Evolutionary conservation across 495 filamentous ascomycete species (phyloP).

Genomic region (Pyrenula aspistea): DNA sequence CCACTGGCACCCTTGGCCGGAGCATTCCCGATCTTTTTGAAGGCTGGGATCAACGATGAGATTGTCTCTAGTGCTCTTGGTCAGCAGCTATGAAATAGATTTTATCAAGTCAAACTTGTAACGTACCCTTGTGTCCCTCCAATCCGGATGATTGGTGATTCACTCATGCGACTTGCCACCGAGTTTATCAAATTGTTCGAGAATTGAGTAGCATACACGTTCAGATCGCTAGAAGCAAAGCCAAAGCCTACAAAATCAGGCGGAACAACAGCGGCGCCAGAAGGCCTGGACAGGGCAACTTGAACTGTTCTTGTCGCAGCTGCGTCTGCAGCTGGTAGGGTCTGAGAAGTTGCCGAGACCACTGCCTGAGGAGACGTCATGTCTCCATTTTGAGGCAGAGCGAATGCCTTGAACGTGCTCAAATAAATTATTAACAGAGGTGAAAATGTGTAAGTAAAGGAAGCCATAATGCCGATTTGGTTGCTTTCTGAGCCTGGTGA

Average conservation of each 20-base stretch:
- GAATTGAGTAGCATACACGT: slow-evolving; percentile 9
- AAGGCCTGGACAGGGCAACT: not conserved
- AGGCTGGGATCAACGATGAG: slow-evolving; percentile 6
- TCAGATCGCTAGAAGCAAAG: slow-evolving; percentile 10
- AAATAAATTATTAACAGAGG: no score
- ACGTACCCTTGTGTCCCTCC: slow-evolving; percentile 9
- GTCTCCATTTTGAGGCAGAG: no score
- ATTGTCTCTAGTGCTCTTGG: slow-evolving; percentile 5
- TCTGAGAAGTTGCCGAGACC: no score
- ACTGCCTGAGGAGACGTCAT: no score
- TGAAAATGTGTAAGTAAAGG: no score
- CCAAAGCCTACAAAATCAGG: slow-evolving; percentile 16
- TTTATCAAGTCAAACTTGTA: no score
- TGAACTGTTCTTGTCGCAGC: not conserved
- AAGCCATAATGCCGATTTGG: no score
- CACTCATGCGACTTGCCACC: slow-evolving; percentile 8
- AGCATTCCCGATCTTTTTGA: slow-evolving; percentile 1
- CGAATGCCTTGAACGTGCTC: no score
- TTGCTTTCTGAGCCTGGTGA: no score
- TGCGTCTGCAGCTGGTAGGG: no score
- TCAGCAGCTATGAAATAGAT: no score
- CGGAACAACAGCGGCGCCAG: slow-evolving; percentile 8
- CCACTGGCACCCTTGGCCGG: slow-evolving; percentile 1
- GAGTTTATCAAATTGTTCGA: slow-evolving; percentile 12
- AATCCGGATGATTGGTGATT: slow-evolving; percentile 10